Evolutionary conservation across 192 early-diverging fungal genomes (phyloP), one percentile per base, ranked within the genome.

Genomic region (Coemansia sp.): DNA sequence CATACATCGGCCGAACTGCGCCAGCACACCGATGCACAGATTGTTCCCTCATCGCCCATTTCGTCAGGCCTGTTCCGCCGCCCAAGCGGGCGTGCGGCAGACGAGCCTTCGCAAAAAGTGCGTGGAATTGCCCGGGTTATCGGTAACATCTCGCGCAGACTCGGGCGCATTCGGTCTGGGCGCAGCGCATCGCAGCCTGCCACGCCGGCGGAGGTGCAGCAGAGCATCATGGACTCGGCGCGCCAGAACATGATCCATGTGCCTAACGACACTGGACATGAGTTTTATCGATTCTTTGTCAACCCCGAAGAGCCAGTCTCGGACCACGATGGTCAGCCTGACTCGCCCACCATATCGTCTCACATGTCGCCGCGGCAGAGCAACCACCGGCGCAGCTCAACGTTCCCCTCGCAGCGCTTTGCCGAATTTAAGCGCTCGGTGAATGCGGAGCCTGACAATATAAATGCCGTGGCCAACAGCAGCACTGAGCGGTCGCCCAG

Each of bases 121-220:
- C 72, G 62, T 8, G 72, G 77, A 3, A 63, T 80, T 29, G 72
- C 69, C 12, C 77, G 77, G 7, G 77, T 70, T 5, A 75, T 80
- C 22, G 66, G 71, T 27, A 71, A 66, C 47, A 65, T 80, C 22
- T 80, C 77, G 6, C 64, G 66, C n/a, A 41, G 69, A 10, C 56
- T 80, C 58, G 67, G 49, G 21, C 72, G 72, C 59, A 80, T 80
- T 7, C 61, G 77, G 45, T 61, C 72, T 10, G 58, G 64, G 23
- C 64, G 77, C 69, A 80, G 77, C 50, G 60, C 77, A 3, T 80
- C 77, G 43, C 77, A 80, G 69, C 77, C 77, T 6, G 77, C 77
- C 11, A 80, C 77, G 32, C 68, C 68, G 1, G 69, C 69, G 4
- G 77, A 80, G 55, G 64, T 75, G 52, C 68, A 65, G 10, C 71